Conservation (phyloP, 108 stramenopile species). For the Fistulifera pelliculosa region DNA sequence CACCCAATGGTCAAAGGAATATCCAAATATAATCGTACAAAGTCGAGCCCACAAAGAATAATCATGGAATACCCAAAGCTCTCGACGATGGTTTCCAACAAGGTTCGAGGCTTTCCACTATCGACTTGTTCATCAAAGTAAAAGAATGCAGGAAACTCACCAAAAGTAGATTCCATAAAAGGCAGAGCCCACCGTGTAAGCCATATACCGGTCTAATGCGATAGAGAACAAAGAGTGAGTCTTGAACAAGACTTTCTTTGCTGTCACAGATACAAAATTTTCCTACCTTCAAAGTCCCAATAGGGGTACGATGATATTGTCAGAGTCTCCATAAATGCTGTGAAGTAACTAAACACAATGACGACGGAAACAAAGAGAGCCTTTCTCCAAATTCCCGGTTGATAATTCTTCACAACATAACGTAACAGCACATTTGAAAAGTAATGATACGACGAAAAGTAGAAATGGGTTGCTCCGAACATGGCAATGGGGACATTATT, state of each 20-base stretch:
- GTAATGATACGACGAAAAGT: slow-evolving; percentile 92
- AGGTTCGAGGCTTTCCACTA: slow-evolving; percentile 13
- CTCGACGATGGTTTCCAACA: slow-evolving; percentile 69
- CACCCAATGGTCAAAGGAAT: slow-evolving; percentile 68
- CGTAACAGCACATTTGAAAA: slow-evolving; percentile 87
- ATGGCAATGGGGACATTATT: slow-evolving; percentile 95
- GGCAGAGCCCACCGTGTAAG: slow-evolving; percentile 47
- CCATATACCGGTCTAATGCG: slow-evolving; percentile 17
- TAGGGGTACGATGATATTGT: slow-evolving; percentile 94
- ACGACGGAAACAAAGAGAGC: slow-evolving; percentile 51
- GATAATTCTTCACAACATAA: slow-evolving; percentile 55
- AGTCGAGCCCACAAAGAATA: slow-evolving; percentile 85
- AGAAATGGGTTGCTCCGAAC: slow-evolving; percentile 95
- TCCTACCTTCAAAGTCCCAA: slow-evolving; percentile 84
- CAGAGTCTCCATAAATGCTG: slow-evolving; percentile 97
- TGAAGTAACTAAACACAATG: slow-evolving; percentile 68
- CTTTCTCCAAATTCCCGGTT: slow-evolving; percentile 24
- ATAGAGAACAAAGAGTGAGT: no score
- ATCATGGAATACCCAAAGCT: slow-evolving; percentile 90
- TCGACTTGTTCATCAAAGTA: slow-evolving; percentile 63
- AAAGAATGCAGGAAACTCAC: slow-evolving; percentile 92
- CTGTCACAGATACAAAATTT: no score
- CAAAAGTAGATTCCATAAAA: slow-evolving; percentile 99
- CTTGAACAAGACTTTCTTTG: neutral
- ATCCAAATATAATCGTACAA: slow-evolving; percentile 77